These are phyloP conservation scores for Thalia dealbata DNA, from an alignment of 176 grass and related monocot genomes.

Conservation along the genomic window DNA sequence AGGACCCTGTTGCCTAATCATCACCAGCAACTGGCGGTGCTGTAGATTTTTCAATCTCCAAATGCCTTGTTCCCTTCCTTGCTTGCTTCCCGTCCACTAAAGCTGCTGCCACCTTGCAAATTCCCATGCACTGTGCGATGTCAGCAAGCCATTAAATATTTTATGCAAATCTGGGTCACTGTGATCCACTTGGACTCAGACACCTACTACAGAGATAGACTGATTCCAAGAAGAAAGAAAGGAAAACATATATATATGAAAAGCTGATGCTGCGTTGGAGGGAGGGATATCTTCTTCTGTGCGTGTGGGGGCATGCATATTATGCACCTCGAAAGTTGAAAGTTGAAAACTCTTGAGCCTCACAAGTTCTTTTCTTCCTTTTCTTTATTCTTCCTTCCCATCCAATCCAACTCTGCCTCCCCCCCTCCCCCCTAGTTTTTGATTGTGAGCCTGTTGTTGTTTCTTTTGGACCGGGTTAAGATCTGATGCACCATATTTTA, in stretches of 20 bases:
- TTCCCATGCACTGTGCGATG: not conserved
- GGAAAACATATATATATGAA: not conserved
- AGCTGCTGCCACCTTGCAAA: constrained; percentile 8
- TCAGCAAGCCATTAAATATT: not conserved
- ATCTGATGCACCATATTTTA: no score
- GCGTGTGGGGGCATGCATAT: not conserved
- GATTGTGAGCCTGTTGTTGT: no score
- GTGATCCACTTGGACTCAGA: not conserved
- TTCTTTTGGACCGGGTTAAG: no score
- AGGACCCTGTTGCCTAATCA: not conserved
- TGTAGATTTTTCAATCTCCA: not conserved
- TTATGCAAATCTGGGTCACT: no score
- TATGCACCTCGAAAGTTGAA: constrained; percentile 1
- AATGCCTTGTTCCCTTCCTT: not conserved
- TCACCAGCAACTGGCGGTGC: no score
- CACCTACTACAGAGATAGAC: not conserved
- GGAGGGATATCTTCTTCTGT: not conserved
- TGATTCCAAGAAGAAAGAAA: not conserved
- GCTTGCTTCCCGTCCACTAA: not conserved
- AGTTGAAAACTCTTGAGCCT: constrained; percentile 7
- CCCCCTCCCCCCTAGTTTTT: no score
- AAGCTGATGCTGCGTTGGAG: not conserved
- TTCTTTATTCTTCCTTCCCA: not conserved
- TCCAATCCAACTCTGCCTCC: not conserved
- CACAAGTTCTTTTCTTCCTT: not conserved